Base-by-base conservation (phyloP, 305 asterid species). In the Galium porrigens region DNA sequence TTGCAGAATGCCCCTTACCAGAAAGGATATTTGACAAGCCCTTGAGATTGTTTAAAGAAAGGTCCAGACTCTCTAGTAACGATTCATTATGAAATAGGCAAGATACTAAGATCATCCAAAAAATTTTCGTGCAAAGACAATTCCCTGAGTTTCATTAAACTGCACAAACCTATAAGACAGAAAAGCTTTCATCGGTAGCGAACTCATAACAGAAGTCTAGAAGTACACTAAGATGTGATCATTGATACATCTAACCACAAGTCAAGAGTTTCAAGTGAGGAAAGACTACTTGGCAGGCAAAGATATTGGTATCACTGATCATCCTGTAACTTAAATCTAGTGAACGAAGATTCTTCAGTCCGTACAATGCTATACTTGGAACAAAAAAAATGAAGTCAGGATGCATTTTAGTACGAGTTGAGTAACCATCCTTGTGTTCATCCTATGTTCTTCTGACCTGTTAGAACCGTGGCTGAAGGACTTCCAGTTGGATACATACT, bases 41-140 rank as follows among this genome's bases (percentile, higher is more conserved):
- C 55, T 56, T 18, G 66, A 71, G 59, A 63, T 54, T 61, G 55
- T 54, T 69, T 39, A 37, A 68, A 61, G 73, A 69, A 39, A 69
- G 54, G 66, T 69, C 73, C 68, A 69, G 25, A 62, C 68, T 62
- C 58, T 62, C 73, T 41, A 61, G 27, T 37, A 27, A 20, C 4
- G 51, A 61, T 59, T 59, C 44, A 36, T 54, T 53, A 48, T 54
- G 56, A 18, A 69, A 69, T 1, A 69, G 41, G 48, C 73, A 70
- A 41, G 14, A 61, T 54, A 48, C 69, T 70, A 42, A 7, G 46
- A 70, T 70, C 73, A 17, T 49, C 57, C 2, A 41, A 64, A 63
- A 53, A 53, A 15, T 63, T 70, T 48, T 42, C 0, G 25, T 59
- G 55, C 14, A 63, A 61, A 54, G 56, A 68, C 30, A 70, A 48